Conservation (phyloP, 1,284 basidiomycete genomes). For the Inonotus hispidus region DNA sequence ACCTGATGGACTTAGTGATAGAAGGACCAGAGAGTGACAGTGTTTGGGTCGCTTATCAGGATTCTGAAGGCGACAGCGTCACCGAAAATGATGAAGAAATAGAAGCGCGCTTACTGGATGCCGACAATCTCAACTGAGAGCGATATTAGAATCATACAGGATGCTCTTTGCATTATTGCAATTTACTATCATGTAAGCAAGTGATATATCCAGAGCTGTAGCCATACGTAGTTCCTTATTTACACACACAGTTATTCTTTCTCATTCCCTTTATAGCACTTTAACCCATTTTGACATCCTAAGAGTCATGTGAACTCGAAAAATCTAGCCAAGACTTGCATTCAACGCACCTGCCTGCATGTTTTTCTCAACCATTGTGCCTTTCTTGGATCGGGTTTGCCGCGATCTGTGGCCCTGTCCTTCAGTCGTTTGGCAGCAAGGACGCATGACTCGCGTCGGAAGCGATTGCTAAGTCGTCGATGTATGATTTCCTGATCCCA, state of each 20-base stretch:
- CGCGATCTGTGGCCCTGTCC: slow-evolving; percentile 28
- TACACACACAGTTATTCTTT: neutral
- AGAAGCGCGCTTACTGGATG: slow-evolving; percentile 35
- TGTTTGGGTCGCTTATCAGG: slow-evolving; percentile 64
- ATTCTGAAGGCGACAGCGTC: slow-evolving; percentile 37
- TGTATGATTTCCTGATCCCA: slow-evolving; percentile 33
- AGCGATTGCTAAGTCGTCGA: slow-evolving; percentile 41
- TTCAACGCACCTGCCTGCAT: slow-evolving; percentile 26
- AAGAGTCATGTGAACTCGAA: neutral
- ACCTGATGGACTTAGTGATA: slow-evolving; percentile 65
- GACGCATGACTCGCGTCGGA: slow-evolving; percentile 50
- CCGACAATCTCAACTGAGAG: slow-evolving; percentile 1
- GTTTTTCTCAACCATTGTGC: slow-evolving; percentile 38
- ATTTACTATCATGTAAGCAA: neutral
- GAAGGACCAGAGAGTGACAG: slow-evolving; percentile 72
- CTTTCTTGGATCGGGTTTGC: slow-evolving; percentile 28
- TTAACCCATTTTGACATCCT: slow-evolving; percentile 14
- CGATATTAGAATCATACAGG: slow-evolving; percentile 22
- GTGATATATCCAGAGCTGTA: slow-evolving; percentile 2
- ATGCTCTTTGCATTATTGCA: neutral
- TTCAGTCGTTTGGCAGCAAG: slow-evolving; percentile 41
- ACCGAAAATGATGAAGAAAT: slow-evolving; percentile 41
- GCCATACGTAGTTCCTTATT: neutral
- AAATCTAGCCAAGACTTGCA: neutral
- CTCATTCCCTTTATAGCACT: slow-evolving; percentile 1